These are phyloP conservation scores for Colletotrichum sp. DNA, from an alignment of 2,329 filamentous ascomycete species.

Conservation along the genomic window DNA sequence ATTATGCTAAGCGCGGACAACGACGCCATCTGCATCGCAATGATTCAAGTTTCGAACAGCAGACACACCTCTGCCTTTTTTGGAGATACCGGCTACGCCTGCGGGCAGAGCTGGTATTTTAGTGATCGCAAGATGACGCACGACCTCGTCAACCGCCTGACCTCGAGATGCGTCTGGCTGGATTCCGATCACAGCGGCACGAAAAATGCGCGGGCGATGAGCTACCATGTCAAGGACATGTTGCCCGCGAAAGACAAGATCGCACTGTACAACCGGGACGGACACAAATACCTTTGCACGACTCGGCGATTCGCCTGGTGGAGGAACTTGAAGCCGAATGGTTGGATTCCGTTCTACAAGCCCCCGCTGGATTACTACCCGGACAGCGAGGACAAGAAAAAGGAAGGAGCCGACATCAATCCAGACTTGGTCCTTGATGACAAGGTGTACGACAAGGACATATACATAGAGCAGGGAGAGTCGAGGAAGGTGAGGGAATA, in stretches of 20 bases:
- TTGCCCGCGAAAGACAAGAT: constrained; percentile 14
- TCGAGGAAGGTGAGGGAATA: neutral
- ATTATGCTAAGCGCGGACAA: constrained; percentile 25
- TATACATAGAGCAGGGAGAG: constrained; percentile 10
- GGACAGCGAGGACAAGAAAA: neutral
- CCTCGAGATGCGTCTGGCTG: constrained; percentile 13
- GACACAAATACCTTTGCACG: constrained; percentile 18
- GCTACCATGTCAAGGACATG: constrained; percentile 26
- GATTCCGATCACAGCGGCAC: neutral
- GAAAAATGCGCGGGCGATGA: constrained; percentile 24
- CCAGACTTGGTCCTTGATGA: constrained; percentile 20
- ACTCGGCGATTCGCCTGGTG: constrained; percentile 26
- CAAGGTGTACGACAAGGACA: constrained; percentile 16
- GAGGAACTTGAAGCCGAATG: constrained; percentile 22
- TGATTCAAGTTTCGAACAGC: constrained; percentile 22
- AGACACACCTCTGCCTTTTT: constrained; percentile 15
- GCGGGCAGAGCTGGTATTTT: constrained; percentile 26
- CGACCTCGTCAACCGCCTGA: constrained; percentile 20
- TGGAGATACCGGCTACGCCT: constrained; percentile 25
- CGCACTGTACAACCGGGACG: constrained; percentile 15
- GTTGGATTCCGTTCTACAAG: constrained; percentile 28
- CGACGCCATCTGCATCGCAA: constrained; percentile 26
- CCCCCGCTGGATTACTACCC: constrained; percentile 28
- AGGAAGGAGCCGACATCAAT: constrained; percentile 13
- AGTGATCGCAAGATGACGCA: constrained; percentile 20